Conservation (phyloP, 2,329 filamentous ascomycete genomes). For the Ophiostoma pallidulum region DNA sequence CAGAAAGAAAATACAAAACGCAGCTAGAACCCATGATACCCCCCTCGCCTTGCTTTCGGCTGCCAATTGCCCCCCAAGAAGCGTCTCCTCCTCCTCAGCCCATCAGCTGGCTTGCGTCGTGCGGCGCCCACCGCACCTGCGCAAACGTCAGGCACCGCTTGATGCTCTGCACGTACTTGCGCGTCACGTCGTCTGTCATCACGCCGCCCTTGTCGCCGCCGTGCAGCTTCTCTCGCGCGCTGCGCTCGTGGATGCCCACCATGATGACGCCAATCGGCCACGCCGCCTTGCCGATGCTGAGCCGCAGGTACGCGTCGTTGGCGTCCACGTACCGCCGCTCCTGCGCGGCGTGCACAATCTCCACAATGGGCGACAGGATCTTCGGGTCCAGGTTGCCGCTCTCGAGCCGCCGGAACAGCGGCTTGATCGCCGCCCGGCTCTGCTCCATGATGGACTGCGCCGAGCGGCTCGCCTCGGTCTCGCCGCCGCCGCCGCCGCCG, state of each 20-base stretch:
- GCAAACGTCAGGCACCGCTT: slow-evolving; percentile 95
- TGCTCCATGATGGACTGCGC: slow-evolving; percentile 80
- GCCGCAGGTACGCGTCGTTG: slow-evolving; percentile 84
- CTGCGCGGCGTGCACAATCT: slow-evolving; percentile 87
- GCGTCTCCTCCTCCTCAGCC: slow-evolving; percentile 42
- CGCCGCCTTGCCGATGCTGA: slow-evolving; percentile 92
- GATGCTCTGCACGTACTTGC: slow-evolving; percentile 95
- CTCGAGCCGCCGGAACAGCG: slow-evolving; percentile 85
- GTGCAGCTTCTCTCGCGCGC: slow-evolving; percentile 89
- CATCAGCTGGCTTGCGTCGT: slow-evolving; percentile 90
- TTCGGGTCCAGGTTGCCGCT: slow-evolving; percentile 68
- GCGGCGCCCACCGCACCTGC: slow-evolving; percentile 90
- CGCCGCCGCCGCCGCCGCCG: slow-evolving; percentile 52
- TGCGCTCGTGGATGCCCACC: slow-evolving; percentile 98
- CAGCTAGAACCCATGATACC: too few species aligned
- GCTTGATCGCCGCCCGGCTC: slow-evolving; percentile 77
- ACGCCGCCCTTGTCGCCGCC: slow-evolving; percentile 84
- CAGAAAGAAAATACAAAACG: too few species aligned
- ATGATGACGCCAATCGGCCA: slow-evolving; percentile 99
- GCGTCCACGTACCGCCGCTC: slow-evolving; percentile 89
- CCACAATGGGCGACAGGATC: slow-evolving; percentile 71
- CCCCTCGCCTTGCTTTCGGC: too few species aligned
- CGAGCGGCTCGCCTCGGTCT: slow-evolving; percentile 68
- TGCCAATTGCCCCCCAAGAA: too few species aligned
- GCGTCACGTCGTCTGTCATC: slow-evolving; percentile 90